Evolutionary conservation across 2,329 filamentous ascomycete genomes (phyloP).

Genomic region (Arthrobotrys sphaeroides): DNA sequence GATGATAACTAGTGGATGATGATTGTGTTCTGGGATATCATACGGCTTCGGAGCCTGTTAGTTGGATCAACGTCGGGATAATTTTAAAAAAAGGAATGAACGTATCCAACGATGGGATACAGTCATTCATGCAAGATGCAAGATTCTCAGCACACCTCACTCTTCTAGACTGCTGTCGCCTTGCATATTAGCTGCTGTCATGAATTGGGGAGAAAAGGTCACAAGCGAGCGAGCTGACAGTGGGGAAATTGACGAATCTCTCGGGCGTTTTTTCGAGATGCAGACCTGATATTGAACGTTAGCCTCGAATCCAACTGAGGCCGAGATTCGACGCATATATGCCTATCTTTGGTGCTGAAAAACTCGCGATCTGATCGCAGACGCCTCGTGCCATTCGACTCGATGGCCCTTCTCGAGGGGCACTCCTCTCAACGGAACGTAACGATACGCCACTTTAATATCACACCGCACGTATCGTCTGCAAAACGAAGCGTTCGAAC

Average conservation of each 20-base stretch:
- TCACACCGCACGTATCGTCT: slow-evolving; percentile 39
- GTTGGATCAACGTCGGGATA: slow-evolving; percentile 45
- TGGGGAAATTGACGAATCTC: slow-evolving; percentile 30
- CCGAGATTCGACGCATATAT: not conserved
- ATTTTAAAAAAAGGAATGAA: slow-evolving; percentile 28
- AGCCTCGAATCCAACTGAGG: not conserved
- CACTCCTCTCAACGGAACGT: slow-evolving; percentile 25
- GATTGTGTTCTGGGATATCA: not conserved
- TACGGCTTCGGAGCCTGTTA: slow-evolving; percentile 41
- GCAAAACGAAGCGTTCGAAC: slow-evolving; percentile 28
- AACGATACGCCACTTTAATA: slow-evolving; percentile 50
- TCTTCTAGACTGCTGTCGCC: slow-evolving; percentile 10
- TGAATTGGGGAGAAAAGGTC: not conserved
- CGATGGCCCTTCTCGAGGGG: not conserved
- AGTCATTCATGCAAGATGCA: slow-evolving; percentile 31
- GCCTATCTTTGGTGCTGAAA: not conserved
- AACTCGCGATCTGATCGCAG: not conserved
- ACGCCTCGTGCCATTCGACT: slow-evolving; percentile 20
- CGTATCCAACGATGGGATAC: slow-evolving; percentile 3
- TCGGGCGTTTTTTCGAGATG: not conserved
- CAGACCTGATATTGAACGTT: not conserved
- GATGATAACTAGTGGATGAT: not conserved
- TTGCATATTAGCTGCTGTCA: not conserved
- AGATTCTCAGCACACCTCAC: slow-evolving; percentile 31
- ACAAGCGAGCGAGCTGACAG: slow-evolving; percentile 18